Conservation (phyloP, 2,329 filamentous ascomycete species). For the Pseudogymnoascus sp. region DNA sequence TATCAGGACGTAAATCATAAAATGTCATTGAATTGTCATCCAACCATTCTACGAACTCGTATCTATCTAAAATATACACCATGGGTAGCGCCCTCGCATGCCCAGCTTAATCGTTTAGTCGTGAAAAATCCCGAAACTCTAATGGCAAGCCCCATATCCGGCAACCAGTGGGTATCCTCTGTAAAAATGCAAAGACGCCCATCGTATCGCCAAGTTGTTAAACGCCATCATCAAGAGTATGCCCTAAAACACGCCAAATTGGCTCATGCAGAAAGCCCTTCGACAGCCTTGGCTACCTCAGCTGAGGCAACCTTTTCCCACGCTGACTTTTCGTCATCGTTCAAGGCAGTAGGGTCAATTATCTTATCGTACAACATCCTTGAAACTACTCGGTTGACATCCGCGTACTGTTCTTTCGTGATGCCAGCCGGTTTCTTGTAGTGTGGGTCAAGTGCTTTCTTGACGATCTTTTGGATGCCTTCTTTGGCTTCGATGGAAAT, state of each 20-base stretch:
- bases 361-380: slow-evolving; percentile 73
- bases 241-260: slow-evolving; percentile 2
- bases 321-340: slow-evolving; percentile 55
- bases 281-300: slow-evolving; percentile 71
- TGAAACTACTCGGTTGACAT: slow-evolving; percentile 84
- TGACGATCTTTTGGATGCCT: slow-evolving; percentile 82
- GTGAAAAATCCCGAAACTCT: neutral
- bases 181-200: slow-evolving; percentile 1
- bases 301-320: slow-evolving; percentile 71
- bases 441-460: slow-evolving; percentile 69
- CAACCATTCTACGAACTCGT: slow-evolving; percentile 5
- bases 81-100: neutral
- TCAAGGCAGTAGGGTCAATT: slow-evolving; percentile 38
- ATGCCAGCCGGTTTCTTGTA: slow-evolving; percentile 68
- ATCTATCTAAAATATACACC: slow-evolving; percentile 4
- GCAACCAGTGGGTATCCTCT: neutral
- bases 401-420: slow-evolving; percentile 82
- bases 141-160: neutral
- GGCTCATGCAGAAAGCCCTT: slow-evolving; percentile 42
- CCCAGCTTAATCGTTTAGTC: neutral
- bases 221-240: slow-evolving; percentile 4
- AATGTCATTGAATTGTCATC: slow-evolving; percentile 6
- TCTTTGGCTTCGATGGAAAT: slow-evolving; percentile 80
- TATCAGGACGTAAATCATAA: neutral
- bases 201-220: slow-evolving; percentile 1